phyloP scores from a whole-genome alignment of 345 rosid genomes.

The Aquilaria malaccensis region DNA sequence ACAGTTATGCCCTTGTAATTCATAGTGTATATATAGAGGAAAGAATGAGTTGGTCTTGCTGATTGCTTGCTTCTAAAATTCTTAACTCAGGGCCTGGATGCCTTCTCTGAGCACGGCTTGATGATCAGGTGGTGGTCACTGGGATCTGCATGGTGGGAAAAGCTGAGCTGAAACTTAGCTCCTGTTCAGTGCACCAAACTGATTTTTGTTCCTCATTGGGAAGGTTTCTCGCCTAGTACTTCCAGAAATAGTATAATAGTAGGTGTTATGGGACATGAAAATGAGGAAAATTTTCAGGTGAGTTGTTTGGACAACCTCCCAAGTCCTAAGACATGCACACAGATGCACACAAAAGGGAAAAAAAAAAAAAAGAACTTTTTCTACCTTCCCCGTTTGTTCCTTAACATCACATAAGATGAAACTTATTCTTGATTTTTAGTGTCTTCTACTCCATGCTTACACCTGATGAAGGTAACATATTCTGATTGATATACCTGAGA shows the following conservation, averaged over 20 bases:
- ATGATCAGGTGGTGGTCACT: conserved; percentile 94
- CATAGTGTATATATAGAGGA: background rate
- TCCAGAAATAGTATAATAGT: conserved; percentile 76
- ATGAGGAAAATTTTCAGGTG: conserved; percentile 37
- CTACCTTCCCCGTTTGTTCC: no score
- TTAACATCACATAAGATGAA: no score
- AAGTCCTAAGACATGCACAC: no score
- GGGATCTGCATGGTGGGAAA: conserved; percentile 96
- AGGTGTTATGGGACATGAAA: conserved; percentile 47
- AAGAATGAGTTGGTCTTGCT: background rate
- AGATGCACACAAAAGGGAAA: no score
- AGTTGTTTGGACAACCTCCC: background rate
- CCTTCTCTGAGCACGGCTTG: conserved; percentile 91
- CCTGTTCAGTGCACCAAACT: conserved; percentile 89
- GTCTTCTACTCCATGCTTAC: no score
- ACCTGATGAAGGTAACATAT: no score
- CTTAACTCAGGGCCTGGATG: conserved; percentile 61
- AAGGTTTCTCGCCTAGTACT: conserved; percentile 70
- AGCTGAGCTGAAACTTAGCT: conserved; percentile 67
- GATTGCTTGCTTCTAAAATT: conserved; percentile 6
- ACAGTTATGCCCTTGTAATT: background rate
- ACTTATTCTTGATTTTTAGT: no score
- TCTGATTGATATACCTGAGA: no score
- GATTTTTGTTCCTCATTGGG: conserved; percentile 88
- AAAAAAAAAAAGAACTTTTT: no score